Conservation (phyloP, 2,329 filamentous ascomycete genomes). For the Fusarium protoensiforme region DNA sequence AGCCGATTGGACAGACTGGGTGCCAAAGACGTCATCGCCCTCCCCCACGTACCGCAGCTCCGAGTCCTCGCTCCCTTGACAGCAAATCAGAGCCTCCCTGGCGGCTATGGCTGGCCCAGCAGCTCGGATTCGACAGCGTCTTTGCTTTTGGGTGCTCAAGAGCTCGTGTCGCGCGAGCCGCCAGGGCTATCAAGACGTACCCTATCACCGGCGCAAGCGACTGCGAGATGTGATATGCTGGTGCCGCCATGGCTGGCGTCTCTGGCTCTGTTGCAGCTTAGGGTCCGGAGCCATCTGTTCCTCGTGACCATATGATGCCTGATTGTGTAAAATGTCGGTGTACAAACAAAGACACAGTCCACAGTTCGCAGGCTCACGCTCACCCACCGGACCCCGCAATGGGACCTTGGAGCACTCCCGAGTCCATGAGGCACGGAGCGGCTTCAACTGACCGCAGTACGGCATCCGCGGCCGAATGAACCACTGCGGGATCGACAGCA, state of each 20-base stretch:
- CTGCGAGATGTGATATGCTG: conserved; percentile 33
- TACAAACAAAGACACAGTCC: conserved; percentile 21
- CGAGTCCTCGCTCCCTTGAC: conserved; percentile 15
- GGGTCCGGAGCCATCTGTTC: conserved; percentile 20
- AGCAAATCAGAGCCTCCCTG: conserved; percentile 38
- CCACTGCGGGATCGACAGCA: conserved; percentile 9
- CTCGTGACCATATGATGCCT: conserved; percentile 37
- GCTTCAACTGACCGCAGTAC: not conserved
- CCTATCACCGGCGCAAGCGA: conserved; percentile 14
- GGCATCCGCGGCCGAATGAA: conserved; percentile 2
- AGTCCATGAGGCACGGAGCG: conserved; percentile 6
- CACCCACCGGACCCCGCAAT: conserved; percentile 31
- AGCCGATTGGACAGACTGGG: conserved; percentile 39
- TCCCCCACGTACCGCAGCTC: conserved; percentile 35
- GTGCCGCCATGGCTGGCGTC: conserved; percentile 26
- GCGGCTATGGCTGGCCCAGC: conserved; percentile 42
- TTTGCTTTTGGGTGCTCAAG: conserved; percentile 21
- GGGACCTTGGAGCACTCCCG: conserved; percentile 12
- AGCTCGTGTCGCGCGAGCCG: conserved; percentile 20
- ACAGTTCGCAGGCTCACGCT: conserved; percentile 17
- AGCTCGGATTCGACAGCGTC: conserved; percentile 36
- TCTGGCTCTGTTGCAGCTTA: conserved; percentile 15
- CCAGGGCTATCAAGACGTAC: conserved; percentile 2
- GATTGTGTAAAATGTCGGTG: conserved; percentile 43
- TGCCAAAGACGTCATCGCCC: conserved; percentile 41